phyloP scores from a whole-genome alignment of 768 basidiomycete species.

The Mycena vitilis region DNA sequence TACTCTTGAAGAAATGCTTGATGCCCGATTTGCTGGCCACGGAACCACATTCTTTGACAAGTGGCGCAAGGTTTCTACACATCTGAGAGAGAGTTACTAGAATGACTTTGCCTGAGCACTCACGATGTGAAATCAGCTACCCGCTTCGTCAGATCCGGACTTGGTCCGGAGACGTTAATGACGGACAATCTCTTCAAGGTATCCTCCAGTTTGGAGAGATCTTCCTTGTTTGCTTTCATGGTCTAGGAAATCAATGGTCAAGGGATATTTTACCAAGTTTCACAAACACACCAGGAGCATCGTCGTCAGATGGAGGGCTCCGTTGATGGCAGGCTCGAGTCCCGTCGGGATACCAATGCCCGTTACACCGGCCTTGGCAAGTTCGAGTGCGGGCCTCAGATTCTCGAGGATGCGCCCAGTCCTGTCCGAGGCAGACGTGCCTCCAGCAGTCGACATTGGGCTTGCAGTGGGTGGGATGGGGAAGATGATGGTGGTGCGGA shows the following conservation, averaged over 20 bases:
- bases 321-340: too few relatives aligned
- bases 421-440: too few relatives aligned
- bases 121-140: background rate
- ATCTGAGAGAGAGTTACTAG: background rate
- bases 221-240: conserved; percentile 7
- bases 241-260: background rate
- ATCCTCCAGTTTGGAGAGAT: background rate
- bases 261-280: too few relatives aligned
- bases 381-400: too few relatives aligned
- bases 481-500: too few relatives aligned
- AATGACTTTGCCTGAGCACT: conserved; percentile 2
- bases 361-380: too few relatives aligned
- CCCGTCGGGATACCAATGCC: too few relatives aligned
- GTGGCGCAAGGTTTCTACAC: conserved; percentile 3
- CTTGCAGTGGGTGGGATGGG: too few relatives aligned
- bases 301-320: too few relatives aligned
- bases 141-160: background rate
- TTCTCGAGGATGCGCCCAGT: too few relatives aligned
- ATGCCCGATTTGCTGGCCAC: background rate
- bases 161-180: background rate
- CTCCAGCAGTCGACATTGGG: too few relatives aligned
- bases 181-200: background rate
- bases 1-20: conserved; percentile 13
- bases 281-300: too few relatives aligned
- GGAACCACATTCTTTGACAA: background rate